phyloP scores from a whole-genome alignment of 371 early-diverging fungal species.

The Phascolomyces articulosus region DNA sequence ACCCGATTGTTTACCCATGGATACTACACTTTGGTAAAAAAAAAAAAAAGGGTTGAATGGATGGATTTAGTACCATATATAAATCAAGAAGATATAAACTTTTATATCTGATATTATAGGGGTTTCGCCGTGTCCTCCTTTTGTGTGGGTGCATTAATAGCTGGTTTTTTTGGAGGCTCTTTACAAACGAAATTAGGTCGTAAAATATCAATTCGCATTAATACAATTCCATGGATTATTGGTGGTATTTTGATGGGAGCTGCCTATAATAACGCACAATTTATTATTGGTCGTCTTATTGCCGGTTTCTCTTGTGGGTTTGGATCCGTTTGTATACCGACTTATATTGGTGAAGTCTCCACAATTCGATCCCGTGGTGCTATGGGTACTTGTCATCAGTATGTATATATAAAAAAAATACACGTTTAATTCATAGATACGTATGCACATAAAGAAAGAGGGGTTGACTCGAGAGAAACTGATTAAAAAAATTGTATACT shows the following conservation, averaged over 20 bases:
- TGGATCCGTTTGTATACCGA: slow-evolving; percentile 74
- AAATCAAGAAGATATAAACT: too few relatives aligned
- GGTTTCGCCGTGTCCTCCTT: slow-evolving; percentile 64
- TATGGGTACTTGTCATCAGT: slow-evolving; percentile 72
- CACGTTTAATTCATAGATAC: too few relatives aligned
- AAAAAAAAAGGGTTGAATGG: background rate
- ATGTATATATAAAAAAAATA: background rate
- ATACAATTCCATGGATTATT: slow-evolving; percentile 58
- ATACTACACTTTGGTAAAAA: slow-evolving; percentile 21
- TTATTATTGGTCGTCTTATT: slow-evolving; percentile 31
- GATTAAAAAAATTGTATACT: background rate
- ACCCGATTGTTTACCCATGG: slow-evolving; percentile 36
- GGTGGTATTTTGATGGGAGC: slow-evolving; percentile 62
- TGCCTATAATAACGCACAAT: slow-evolving; percentile 22
- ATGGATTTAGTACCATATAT: background rate
- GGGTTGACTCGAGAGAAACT: too few relatives aligned
- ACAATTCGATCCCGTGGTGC: slow-evolving; percentile 70
- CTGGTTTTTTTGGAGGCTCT: slow-evolving; percentile 61
- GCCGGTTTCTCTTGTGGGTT: slow-evolving; percentile 67
- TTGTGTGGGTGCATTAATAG: slow-evolving; percentile 68
- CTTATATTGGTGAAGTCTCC: slow-evolving; percentile 80
- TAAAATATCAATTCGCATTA: slow-evolving; percentile 57
- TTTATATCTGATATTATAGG: slow-evolving; percentile 25
- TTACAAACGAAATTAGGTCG: slow-evolving; percentile 63
- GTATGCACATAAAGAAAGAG: too few relatives aligned